Evolutionary conservation across 2,329 filamentous ascomycete genomes (phyloP), one percentile per base, ranked within the genome.

Genomic region (Fusarium sp.): DNA sequence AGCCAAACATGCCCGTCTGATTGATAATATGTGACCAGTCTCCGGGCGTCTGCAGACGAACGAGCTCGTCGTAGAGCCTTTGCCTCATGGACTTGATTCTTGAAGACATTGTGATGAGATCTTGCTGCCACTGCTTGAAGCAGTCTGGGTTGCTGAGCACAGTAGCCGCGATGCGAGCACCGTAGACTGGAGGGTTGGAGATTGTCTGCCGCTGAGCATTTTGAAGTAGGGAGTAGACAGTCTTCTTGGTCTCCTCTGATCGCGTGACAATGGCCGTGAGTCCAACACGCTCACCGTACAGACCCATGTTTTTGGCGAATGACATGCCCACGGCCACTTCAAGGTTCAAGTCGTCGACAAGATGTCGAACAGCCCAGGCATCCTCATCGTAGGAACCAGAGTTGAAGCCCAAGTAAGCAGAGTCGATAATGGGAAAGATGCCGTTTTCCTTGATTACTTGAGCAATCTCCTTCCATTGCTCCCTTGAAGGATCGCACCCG

Each of bases 231-330:
- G 81, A 82, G 13, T 76, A 71, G 0, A 80, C 74, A 1, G 72
- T 78, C 5, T 30, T 75, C 62, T 69, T 75, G 0, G 66, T 63
- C 2, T 74, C 73, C 0, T 72, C 58, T 0, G 78, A 75, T 2
- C 32, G 66, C 1, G 79, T 76, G 1, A 82, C 77, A 1, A 83
- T 78, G 0, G 76, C 72, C 3, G 79, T 79, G 3, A 80, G 71
- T 0, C 82, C 83, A 10, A 81, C 76, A 3, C 82, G 76, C 64
- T 84, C 82, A 1, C 83, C 84, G 64, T 85, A 85, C 0, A 85
- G 72, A 1, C 84, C 84, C 80, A 91, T 89, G 79, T 87, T 90
- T 83, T 92, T 92, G 3, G 90, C 88, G 75, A 91, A 92, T 0
- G 90, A 92, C 78, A 90, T 85, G 58, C 88, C 88, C 4, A 92